Base-by-base conservation (phyloP, 495 filamentous ascomycete genomes). In the Xylaria cubensis region DNA sequence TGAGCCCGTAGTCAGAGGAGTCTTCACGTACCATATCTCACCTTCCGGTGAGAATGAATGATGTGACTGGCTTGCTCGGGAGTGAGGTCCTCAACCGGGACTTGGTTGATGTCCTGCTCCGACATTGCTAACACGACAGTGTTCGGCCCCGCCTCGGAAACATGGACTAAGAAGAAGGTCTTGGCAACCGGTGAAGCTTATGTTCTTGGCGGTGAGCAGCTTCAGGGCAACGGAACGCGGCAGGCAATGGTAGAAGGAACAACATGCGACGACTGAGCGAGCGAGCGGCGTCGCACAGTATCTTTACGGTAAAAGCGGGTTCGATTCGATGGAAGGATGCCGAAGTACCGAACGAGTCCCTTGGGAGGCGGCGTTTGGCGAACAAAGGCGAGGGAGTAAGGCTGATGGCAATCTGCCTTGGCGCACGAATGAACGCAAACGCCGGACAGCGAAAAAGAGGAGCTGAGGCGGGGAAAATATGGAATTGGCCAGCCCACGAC, bases 11-110 rank as follows among this genome's bases (percentile, higher is more conserved):
- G 7, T 5, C 9, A 32, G 58, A 64, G 71, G 21, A 36, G 41
- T 34, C 32, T 65, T 44, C 55, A 82, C 86, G 73, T 84, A 89
- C 87, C 87, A 73, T 89, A 89, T 75, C 86, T 83, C 67, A 89
- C 87, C 74, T 89, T 89, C 50, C 87, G 84, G 69, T 88, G 87
- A 48, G 85, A 87, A 70, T 89, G 87, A 74, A 89, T 89, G 73
- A 89, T 89, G 73, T 86, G 85, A 73, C 79, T 88, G 64, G 86
- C 86, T 76, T 89, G 86, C 77, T 88, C 87, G 24, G 85, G 84
- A 42, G 84, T 86, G 67, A 87, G 83, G 74, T 87, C 82, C 77
- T 86, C 82, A 61, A 86, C 77, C 63, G 77, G 75, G 69, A 79
- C 77, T 69, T 79, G 77, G 74, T 74, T 79, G 71, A 79, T 76